These are phyloP conservation scores for Fusarium transvaalense DNA, from an alignment of 2,329 filamentous ascomycete species.

Conservation along the genomic window DNA sequence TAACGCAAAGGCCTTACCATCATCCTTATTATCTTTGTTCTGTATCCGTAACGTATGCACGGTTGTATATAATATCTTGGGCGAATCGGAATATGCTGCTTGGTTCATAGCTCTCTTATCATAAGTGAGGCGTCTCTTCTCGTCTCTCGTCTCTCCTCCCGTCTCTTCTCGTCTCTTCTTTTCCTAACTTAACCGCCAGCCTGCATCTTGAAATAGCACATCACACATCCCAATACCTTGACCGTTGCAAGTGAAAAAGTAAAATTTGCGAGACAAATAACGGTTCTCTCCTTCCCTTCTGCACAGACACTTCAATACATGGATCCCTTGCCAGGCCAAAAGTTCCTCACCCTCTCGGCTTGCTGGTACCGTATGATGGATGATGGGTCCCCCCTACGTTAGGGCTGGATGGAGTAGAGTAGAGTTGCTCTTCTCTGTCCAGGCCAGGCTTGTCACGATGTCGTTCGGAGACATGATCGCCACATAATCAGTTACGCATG, in stretches of 20 bases:
- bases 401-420: slow-evolving; percentile 31
- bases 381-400: slow-evolving; percentile 1
- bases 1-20: background rate
- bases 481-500: slow-evolving; percentile 13
- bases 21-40: background rate
- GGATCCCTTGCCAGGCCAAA: slow-evolving; percentile 32
- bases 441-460: slow-evolving; percentile 20
- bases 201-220: slow-evolving; percentile 10
- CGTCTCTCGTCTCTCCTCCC: too few relatives aligned
- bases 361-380: slow-evolving; percentile 1
- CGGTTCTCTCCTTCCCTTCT: slow-evolving; percentile 11
- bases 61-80: background rate
- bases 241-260: slow-evolving; percentile 8
- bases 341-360: slow-evolving; percentile 19
- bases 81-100: background rate
- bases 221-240: slow-evolving; percentile 14
- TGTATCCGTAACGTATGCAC: background rate
- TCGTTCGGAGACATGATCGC: slow-evolving; percentile 20
- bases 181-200: background rate
- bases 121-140: slow-evolving; percentile 11
- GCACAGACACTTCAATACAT: slow-evolving; percentile 29
- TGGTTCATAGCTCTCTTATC: background rate
- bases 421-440: slow-evolving; percentile 2
- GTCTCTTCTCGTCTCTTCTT: background rate
- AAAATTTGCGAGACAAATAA: slow-evolving; percentile 24